Base-by-base conservation (phyloP, 2,329 filamentous ascomycete species). In the Botryosphaeria dothidea region DNA sequence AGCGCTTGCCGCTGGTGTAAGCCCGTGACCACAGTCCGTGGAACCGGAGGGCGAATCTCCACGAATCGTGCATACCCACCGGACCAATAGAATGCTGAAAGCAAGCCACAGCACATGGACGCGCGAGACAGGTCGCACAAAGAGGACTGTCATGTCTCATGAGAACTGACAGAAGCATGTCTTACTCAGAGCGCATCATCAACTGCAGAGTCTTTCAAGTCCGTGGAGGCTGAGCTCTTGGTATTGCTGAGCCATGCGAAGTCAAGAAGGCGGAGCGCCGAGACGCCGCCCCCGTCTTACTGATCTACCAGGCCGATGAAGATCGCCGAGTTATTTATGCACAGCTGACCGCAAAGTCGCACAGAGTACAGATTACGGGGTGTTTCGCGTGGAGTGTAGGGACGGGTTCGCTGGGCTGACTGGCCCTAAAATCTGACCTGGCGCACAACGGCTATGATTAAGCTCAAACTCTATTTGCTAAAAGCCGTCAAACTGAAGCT, bases 381-480 rank as follows among this genome's bases (percentile, higher is more conserved):
- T 23, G 17, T 34, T 21, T 51, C 46, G 25, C 23, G 46, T n/a
- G 23, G 8, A 51, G 13, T 17, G 3, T 27, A 13, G 23, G n/a
- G n/a, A n/a, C 25, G 23, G 25, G 13, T 51, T 15, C 21, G 8
- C 13, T 34, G 56, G 38, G 41, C 41, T 60, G 56, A 34, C 56
- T 43, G 54, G 9, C 36, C 13, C 54, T 58, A 58, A 58, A 60
- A 23, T 31, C 38, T 48, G 23, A 60, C 56, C 38, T 25, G 56
- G 38, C 56, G 56, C 41, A 46, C 17, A 17, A 11, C 5, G 19
- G 27, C 25, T 11, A 15, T 31, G 56, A 60, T 60, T 60, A 60
- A 60, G 56, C 56, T 46, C 56, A 13, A 60, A 60, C 38, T 46
- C 29, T 60, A 46, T 60, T 60, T 60, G 56, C 56, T 36, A 17